A percentile compares a stretch with the other conserved stretches of the same genome.
Conservation (phyloP, 305 asterid species). For the Fraxinus ornus region DNA sequence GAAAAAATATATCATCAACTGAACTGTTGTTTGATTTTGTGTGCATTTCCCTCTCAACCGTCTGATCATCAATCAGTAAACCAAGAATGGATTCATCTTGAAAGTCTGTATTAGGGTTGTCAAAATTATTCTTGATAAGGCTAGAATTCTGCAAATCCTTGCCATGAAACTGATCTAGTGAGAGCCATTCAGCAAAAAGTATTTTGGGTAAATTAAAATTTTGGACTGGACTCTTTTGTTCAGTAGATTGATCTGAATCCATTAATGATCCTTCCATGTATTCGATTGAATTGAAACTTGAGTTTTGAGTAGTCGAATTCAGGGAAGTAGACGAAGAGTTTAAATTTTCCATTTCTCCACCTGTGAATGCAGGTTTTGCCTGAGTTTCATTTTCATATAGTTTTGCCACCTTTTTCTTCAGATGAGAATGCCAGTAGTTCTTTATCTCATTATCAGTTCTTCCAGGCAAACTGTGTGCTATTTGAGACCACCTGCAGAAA, state of each 20-base stretch:
- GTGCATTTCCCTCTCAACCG: slow-evolving; percentile 19
- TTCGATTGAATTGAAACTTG: slow-evolving; percentile 37
- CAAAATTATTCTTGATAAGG: slow-evolving; percentile 16
- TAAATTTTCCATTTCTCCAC: neutral
- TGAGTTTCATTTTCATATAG: slow-evolving; percentile 26
- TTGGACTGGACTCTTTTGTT: slow-evolving; percentile 21
- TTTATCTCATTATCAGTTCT: slow-evolving; percentile 83
- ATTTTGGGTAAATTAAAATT: slow-evolving; percentile 53
- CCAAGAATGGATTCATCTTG: slow-evolving; percentile 35
- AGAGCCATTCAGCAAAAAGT: slow-evolving; percentile 63
- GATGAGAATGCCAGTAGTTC: slow-evolving; percentile 81
- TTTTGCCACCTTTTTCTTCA: slow-evolving; percentile 57
- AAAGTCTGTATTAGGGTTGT: slow-evolving; percentile 22
- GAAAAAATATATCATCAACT: slow-evolving; percentile 36
- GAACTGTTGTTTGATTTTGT: slow-evolving; percentile 20
- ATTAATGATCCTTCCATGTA: slow-evolving; percentile 32
- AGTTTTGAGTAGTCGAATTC: slow-evolving; percentile 34
- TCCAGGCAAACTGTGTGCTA: slow-evolving; percentile 72
- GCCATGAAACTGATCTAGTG: slow-evolving; percentile 41
- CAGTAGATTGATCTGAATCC: slow-evolving; percentile 40
- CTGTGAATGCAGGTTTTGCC: slow-evolving; percentile 8
- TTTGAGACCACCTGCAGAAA: slow-evolving; percentile 73
- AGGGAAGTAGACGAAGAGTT: slow-evolving; percentile 31
- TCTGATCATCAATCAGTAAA: slow-evolving; percentile 31
- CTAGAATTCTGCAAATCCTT: slow-evolving; percentile 25